A percentile compares a stretch with the other conserved stretches of the same genome.
Conservation (phyloP, 352 stramenopile species). For the Phytophthora fragariae region DNA sequence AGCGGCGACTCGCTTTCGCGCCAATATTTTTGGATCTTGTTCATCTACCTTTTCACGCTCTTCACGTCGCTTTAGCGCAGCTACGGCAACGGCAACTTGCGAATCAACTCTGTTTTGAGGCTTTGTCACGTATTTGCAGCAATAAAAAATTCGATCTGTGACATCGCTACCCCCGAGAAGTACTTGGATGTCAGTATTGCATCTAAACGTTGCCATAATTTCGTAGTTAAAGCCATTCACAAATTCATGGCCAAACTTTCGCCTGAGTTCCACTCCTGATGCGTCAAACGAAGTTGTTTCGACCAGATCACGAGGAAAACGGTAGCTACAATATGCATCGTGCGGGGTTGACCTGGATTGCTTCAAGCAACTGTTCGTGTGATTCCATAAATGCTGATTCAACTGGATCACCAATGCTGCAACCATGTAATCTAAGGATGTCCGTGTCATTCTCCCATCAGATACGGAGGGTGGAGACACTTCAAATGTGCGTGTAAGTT, state of each 20-base stretch:
- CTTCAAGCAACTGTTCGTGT: background rate
- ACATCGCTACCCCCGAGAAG: background rate
- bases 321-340: slow-evolving; percentile 1
- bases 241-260: slow-evolving; percentile 1
- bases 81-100: background rate
- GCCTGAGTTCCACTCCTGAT: background rate
- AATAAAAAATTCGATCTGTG: slow-evolving; percentile 4
- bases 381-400: slow-evolving; percentile 5
- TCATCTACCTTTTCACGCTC: background rate
- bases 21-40: background rate
- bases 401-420: background rate
- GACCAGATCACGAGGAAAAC: slow-evolving; percentile 4
- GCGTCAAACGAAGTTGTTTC: background rate
- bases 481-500: background rate
- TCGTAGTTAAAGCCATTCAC: slow-evolving; percentile 12
- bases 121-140: slow-evolving; percentile 6
- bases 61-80: background rate
- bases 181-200: slow-evolving; percentile 2
- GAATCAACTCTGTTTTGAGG: slow-evolving; percentile 2
- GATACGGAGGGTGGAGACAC: background rate
- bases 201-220: slow-evolving; percentile 9
- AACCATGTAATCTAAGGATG: slow-evolving; percentile 5
- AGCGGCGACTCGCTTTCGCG: background rate
- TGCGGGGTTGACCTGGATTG: slow-evolving; percentile 2
- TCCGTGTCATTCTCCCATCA: background rate